Conservation (phyloP, 1,139 yeast genomes). For the Zhuliangozyma blackwelliae region DNA sequence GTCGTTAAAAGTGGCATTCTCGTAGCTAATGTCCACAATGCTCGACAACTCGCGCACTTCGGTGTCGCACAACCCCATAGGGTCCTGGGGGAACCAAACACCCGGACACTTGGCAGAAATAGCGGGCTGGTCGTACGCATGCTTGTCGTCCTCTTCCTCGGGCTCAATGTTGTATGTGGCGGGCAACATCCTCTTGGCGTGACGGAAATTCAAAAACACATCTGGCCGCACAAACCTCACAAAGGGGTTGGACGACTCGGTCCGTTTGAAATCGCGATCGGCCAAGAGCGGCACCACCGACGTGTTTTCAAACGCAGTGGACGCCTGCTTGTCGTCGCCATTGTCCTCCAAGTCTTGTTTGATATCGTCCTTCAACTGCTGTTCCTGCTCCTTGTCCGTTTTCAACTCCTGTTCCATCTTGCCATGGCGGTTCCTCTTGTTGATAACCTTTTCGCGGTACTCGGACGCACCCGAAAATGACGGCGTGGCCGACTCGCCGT, state of each 20-base stretch:
- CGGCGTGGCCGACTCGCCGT: slow-evolving; percentile 63
- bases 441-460: slow-evolving; percentile 31
- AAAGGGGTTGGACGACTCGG: slow-evolving; percentile 25
- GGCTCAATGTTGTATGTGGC: slow-evolving; percentile 36
- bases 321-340: slow-evolving; percentile 11
- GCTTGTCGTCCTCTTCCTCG: slow-evolving; percentile 25
- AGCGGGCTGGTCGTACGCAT: slow-evolving; percentile 68
- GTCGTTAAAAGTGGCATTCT: slow-evolving; percentile 59
- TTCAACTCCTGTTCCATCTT: slow-evolving; percentile 11
- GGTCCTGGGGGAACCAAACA: slow-evolving; percentile 87
- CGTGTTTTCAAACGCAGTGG: slow-evolving; percentile 3
- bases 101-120: slow-evolving; percentile 61
- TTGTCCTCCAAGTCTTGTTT: slow-evolving; percentile 19
- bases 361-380: slow-evolving; percentile 8
- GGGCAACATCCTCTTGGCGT: slow-evolving; percentile 53
- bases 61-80: slow-evolving; percentile 67
- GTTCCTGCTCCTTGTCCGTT: slow-evolving; percentile 9
- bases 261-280: slow-evolving; percentile 43
- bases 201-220: slow-evolving; percentile 52
- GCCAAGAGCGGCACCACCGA: slow-evolving; percentile 46
- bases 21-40: slow-evolving; percentile 53
- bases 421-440: slow-evolving; percentile 12
- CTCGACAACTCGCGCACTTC: slow-evolving; percentile 50
- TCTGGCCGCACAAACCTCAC: slow-evolving; percentile 63
- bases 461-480: slow-evolving; percentile 42